These are phyloP conservation scores for Gnomoniopsis sp. DNA, from an alignment of 2,329 filamentous ascomycete genomes.

Conservation along the genomic window DNA sequence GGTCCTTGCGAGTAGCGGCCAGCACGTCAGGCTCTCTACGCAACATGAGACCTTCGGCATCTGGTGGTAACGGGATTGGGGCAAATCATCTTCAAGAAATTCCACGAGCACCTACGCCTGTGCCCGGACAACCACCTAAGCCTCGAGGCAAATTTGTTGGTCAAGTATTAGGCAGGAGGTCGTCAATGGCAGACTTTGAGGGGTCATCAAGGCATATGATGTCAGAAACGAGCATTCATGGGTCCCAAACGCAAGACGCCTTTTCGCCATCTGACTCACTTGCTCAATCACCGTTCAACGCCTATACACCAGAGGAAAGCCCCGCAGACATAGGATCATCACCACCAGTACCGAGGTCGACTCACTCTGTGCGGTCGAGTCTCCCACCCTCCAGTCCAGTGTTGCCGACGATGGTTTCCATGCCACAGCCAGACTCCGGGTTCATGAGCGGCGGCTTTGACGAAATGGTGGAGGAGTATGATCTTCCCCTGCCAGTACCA, in stretches of 20 bases:
- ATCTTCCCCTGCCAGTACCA: constrained; percentile 38
- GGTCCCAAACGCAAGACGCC: constrained; percentile 46
- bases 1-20: constrained; percentile 84
- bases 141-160: constrained; percentile 26
- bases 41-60: constrained; percentile 68
- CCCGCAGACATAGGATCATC: constrained; percentile 85
- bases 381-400: constrained; percentile 78
- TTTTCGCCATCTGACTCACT: constrained; percentile 52
- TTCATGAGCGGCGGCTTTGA: constrained; percentile 79
- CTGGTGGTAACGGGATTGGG: constrained; percentile 34
- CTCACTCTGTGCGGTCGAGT: constrained; percentile 52
- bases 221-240: constrained; percentile 34
- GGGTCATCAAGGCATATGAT: constrained; percentile 26
- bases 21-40: constrained; percentile 87
- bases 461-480: constrained; percentile 64
- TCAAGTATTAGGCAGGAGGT: constrained; percentile 49
- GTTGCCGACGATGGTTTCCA: constrained; percentile 57
- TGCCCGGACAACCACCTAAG: constrained; percentile 49
- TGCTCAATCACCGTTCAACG: constrained; percentile 47
- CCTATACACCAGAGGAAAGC: constrained; percentile 58
- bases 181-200: constrained; percentile 44
- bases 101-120: constrained; percentile 74
- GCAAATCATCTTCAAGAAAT: constrained; percentile 63
- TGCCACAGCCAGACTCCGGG: constrained; percentile 67
- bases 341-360: constrained; percentile 71